Evolutionary conservation across 2,329 filamentous ascomycete species (phyloP), one percentile per base, ranked within the genome.

Genomic region (Rosellinia necatrix): DNA sequence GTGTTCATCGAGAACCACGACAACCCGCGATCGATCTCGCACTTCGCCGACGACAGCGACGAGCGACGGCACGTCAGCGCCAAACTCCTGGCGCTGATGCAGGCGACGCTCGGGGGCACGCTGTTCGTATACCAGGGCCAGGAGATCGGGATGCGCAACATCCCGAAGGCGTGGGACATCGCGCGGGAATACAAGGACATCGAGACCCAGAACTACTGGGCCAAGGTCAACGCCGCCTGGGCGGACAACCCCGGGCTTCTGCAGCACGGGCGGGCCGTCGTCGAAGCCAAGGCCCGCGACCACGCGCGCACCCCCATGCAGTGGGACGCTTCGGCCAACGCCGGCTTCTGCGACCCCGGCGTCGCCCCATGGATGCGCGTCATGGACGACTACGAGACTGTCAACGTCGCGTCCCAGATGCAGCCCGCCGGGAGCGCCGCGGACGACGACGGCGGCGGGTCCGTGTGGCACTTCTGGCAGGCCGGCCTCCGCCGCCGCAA

Each of bases 221-320:
- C 70, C 29, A 71, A 75, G 54, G 61, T 64, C 32, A 61, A 67
- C 4, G 69, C 72, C 21, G 53, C 76, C 1, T 75, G 78, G 49
- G 72, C 64, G 1, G 59, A 66, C n/a, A 68, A 75, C 53, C 63
- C 70, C 7, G 71, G 74, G 35, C 71, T 69, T 24, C 70, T 83
- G 1, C 74, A 73, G 10, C 73, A 78, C 32, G 81, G 78, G 0
- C 77, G 80, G 63, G 70, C 74, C 7, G 75, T 81, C 34, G 73
- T 89, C 48, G 80, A 85, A 60, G 76, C 80, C 56, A 79, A 88
- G 25, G 85, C 80, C 5, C 76, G 86, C 27, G 87, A 90, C 67
- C 83, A 90, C 66, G 80, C 85, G 7, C 78, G 87, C n/a, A 80
- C 84, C 3, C 87, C 87, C 0, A 83, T 91, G 74, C 85, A 87